These are phyloP conservation scores for Dichotomopilus funicola DNA, from an alignment of 2,329 filamentous ascomycete species.

Conservation along the genomic window DNA sequence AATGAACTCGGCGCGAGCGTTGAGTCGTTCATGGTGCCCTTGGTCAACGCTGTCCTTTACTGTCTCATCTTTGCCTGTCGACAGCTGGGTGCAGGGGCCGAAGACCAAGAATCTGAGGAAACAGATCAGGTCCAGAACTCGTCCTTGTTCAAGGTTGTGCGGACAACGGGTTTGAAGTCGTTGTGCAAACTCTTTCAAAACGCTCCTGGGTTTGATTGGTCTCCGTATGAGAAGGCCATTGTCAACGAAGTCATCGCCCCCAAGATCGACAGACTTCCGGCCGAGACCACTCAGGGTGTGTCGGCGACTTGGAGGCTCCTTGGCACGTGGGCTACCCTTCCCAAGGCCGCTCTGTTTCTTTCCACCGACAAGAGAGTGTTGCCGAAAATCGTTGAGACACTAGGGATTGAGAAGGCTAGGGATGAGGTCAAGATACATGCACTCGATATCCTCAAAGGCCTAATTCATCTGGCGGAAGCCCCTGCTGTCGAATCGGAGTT, in stretches of 20 bases:
- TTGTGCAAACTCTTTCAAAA: conserved; percentile 72
- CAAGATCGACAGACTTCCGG: conserved; percentile 68
- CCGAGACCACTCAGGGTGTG: conserved; percentile 82
- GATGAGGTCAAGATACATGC: conserved; percentile 82
- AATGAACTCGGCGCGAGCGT: conserved; percentile 74
- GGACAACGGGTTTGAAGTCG: conserved; percentile 74
- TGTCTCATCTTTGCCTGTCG: conserved; percentile 68
- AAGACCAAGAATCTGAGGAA: conserved; percentile 35
- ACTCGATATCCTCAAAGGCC: conserved; percentile 64
- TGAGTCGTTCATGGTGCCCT: conserved; percentile 55
- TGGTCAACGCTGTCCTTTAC: conserved; percentile 74
- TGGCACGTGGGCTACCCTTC: conserved; percentile 68
- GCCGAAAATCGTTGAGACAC: conserved; percentile 62
- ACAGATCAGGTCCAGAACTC: conserved; percentile 39
- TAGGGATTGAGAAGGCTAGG: conserved; percentile 59
- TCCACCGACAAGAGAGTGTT: conserved; percentile 57
- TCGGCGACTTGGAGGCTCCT: conserved; percentile 78
- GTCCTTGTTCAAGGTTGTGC: conserved; percentile 59
- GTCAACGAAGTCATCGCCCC: conserved; percentile 70
- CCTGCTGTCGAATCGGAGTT: conserved; percentile 50
- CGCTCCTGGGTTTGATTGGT: conserved; percentile 65
- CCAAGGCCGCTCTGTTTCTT: conserved; percentile 63
- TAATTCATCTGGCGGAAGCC: conserved; percentile 55
- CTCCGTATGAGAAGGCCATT: conserved; percentile 61
- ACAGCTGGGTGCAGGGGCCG: conserved; percentile 30